These are phyloP conservation scores for Colletotrichum chrysophilum DNA, from an alignment of 2,329 filamentous ascomycete species.

Conservation along the genomic window DNA sequence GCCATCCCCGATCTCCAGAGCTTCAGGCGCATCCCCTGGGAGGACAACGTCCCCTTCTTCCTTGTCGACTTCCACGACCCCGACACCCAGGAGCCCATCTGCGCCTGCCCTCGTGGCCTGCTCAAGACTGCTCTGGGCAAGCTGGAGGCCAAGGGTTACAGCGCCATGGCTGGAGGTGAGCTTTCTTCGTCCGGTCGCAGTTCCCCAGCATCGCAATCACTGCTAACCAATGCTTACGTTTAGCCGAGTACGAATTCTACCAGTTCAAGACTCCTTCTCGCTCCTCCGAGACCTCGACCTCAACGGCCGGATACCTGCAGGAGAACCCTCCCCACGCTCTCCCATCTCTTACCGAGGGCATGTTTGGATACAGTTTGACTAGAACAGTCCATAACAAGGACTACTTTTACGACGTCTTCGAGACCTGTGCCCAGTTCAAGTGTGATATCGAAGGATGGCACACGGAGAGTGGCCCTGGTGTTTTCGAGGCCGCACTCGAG, in stretches of 20 bases:
- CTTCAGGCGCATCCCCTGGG: constrained; percentile 89
- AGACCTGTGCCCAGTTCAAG: constrained; percentile 77
- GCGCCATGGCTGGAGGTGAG: constrained; percentile 88
- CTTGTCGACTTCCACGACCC: constrained; percentile 84
- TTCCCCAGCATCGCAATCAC: too few species aligned
- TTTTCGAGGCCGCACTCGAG: constrained; percentile 94
- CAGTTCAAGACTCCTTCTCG: constrained; percentile 76
- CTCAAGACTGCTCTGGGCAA: constrained; percentile 72
- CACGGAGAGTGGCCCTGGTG: constrained; percentile 90
- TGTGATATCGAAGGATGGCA: constrained; percentile 94
- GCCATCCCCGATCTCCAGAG: constrained; percentile 80
- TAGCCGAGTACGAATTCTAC: constrained; percentile 95
- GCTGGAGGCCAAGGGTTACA: constrained; percentile 71
- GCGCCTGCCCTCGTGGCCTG: constrained; percentile 80
- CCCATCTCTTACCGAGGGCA: constrained; percentile 84
- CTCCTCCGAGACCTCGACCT: constrained; percentile 60
- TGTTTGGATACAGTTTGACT: constrained; percentile 94
- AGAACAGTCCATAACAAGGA: constrained; percentile 88
- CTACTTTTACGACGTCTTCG: constrained; percentile 88
- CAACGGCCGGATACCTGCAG: constrained; percentile 76
- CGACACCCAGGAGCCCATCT: constrained; percentile 73
- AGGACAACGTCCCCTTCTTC: constrained; percentile 85
- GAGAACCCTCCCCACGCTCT: constrained; percentile 76
- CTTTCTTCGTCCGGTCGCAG: background rate
- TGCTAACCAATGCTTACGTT: background rate